These are phyloP conservation scores for Verticillium nubilum DNA, from an alignment of 2,329 filamentous ascomycete genomes.

Conservation along the genomic window DNA sequence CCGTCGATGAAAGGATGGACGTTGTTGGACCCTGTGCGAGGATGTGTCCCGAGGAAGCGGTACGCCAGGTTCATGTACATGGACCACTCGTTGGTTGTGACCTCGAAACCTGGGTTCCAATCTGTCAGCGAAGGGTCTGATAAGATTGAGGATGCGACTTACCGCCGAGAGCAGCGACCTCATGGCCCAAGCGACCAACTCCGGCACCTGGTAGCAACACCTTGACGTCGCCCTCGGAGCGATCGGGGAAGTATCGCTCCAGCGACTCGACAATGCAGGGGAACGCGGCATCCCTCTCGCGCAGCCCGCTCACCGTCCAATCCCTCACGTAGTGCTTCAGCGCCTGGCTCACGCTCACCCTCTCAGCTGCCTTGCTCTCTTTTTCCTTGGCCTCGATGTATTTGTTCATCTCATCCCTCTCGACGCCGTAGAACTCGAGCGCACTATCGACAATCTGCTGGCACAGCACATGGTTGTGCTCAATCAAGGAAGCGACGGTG, in stretches of 20 bases:
- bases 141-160: not conserved
- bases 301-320: constrained; percentile 42
- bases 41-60: constrained; percentile 36
- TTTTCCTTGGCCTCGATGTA: constrained; percentile 33
- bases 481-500: constrained; percentile 34
- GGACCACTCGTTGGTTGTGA: constrained; percentile 53
- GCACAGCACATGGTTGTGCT: constrained; percentile 38
- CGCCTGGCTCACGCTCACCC: constrained; percentile 43
- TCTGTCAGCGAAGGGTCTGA: not conserved
- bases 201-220: constrained; percentile 49
- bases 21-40: constrained; percentile 15
- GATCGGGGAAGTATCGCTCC: constrained; percentile 22
- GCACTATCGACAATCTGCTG: constrained; percentile 37
- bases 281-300: constrained; percentile 39
- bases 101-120: constrained; percentile 34
- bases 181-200: constrained; percentile 44
- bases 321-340: constrained; percentile 54
- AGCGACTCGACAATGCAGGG: constrained; percentile 29
- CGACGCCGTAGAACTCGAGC: constrained; percentile 39
- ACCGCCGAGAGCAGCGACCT: constrained; percentile 38
- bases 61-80: constrained; percentile 52
- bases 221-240: constrained; percentile 18
- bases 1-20: constrained; percentile 49
- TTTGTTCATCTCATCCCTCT: constrained; percentile 34
- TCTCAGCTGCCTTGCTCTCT: constrained; percentile 33